Conservation (phyloP, 2,329 filamentous ascomycete genomes). For the Colletotrichum theobromicola region DNA sequence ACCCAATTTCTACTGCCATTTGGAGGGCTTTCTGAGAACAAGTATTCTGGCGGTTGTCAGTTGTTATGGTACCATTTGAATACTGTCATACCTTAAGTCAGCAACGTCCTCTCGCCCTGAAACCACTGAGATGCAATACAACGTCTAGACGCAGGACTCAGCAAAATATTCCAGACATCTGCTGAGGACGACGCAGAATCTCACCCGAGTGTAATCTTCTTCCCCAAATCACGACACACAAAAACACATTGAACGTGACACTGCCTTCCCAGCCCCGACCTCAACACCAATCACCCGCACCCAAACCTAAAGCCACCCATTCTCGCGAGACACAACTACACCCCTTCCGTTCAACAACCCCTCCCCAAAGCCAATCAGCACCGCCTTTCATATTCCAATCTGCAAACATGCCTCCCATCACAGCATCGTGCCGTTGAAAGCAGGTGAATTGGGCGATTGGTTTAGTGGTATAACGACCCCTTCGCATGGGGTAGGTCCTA, state of each 20-base stretch:
- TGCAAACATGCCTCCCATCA: not conserved
- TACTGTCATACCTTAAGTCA: too few relatives aligned
- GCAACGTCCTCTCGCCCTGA: too few relatives aligned
- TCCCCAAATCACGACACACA: not conserved
- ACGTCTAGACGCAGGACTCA: not conserved
- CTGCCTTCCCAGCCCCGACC: not conserved
- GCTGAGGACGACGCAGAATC: not conserved
- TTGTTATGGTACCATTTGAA: too few relatives aligned
- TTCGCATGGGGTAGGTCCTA: slow-evolving; percentile 1
- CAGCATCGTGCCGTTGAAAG: not conserved
- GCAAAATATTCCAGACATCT: not conserved
- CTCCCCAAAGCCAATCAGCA: not conserved
- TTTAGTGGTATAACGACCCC: not conserved
- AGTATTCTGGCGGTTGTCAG: too few relatives aligned
- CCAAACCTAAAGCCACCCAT: not conserved
- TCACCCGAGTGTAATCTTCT: not conserved
- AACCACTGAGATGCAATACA: not conserved
- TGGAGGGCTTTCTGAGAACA: too few relatives aligned
- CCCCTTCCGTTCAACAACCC: not conserved
- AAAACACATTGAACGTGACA: not conserved
- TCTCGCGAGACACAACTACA: not conserved
- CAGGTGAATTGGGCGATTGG: not conserved
- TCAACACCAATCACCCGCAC: not conserved
- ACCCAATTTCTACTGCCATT: too few relatives aligned
- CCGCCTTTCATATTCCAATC: not conserved